These are phyloP conservation scores for Aspergillus floridensis DNA, from an alignment of 2,329 filamentous ascomycete genomes.

Conservation along the genomic window DNA sequence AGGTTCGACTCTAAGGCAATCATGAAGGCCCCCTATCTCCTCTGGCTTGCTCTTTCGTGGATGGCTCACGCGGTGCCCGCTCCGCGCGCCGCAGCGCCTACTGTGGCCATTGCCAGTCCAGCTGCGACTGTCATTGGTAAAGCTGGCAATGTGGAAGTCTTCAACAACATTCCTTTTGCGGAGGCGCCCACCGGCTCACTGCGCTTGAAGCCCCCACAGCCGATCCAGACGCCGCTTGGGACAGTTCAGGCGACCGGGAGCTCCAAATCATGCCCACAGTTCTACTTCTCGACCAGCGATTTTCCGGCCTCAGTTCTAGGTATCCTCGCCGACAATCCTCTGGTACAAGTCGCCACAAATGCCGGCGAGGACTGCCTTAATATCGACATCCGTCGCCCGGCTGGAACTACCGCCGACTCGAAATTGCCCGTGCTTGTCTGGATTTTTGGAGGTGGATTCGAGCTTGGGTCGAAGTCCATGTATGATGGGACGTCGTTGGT, in stretches of 20 bases:
- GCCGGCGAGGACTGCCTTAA: conserved; percentile 64
- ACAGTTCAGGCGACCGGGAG: conserved; percentile 59
- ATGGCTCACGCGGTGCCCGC: conserved; percentile 17
- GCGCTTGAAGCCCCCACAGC: conserved; percentile 67
- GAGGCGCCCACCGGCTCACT: conserved; percentile 64
- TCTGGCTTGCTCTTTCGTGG: conserved; percentile 11
- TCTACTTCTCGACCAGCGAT: conserved; percentile 56
- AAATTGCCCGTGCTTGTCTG: conserved; percentile 68
- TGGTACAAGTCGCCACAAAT: conserved; percentile 56
- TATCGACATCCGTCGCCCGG: conserved; percentile 59
- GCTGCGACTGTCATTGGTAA: conserved; percentile 51
- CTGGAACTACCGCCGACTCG: conserved; percentile 52
- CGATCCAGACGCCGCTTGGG: conserved; percentile 57
- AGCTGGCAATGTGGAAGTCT: conserved; percentile 58
- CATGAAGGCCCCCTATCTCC: conserved; percentile 12
- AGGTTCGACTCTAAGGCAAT: background rate
- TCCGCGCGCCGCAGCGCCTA: conserved; percentile 46
- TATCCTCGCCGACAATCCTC: conserved; percentile 52
- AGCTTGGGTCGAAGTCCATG: conserved; percentile 47
- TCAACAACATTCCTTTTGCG: conserved; percentile 73
- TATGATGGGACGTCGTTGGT: conserved; percentile 39
- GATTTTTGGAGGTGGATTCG: conserved; percentile 64
- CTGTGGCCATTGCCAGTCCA: conserved; percentile 53
- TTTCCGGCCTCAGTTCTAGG: conserved; percentile 49
- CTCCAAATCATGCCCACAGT: conserved; percentile 68